phyloP scores from a whole-genome alignment of 2,329 filamentous ascomycete genomes.

The Colletotrichum godetiae region DNA sequence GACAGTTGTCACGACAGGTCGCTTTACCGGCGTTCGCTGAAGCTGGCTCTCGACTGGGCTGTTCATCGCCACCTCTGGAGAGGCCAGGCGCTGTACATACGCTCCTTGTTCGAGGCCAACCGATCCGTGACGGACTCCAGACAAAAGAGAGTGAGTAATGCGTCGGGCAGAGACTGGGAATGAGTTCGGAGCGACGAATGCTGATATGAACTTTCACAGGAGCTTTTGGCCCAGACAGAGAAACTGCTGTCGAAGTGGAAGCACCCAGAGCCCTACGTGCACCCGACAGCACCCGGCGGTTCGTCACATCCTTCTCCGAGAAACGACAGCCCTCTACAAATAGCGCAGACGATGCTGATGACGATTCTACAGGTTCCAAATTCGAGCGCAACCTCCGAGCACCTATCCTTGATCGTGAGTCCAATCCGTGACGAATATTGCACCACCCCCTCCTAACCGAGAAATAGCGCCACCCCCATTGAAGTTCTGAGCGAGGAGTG shows the following conservation, averaged over 20 bases:
- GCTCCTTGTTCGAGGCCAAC: constrained; percentile 95
- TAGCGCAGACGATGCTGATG: background rate
- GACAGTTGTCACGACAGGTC: constrained; percentile 57
- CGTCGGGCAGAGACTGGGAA: too few species aligned
- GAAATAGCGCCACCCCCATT: constrained; percentile 61
- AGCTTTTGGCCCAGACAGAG: constrained; percentile 87
- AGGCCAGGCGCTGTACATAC: constrained; percentile 95
- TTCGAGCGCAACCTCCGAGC: constrained; percentile 92
- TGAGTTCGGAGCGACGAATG: fast-evolving
- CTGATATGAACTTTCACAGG: constrained; percentile 61
- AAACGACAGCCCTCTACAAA: background rate
- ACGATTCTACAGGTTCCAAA: constrained; percentile 78
- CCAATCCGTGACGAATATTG: constrained; percentile 35
- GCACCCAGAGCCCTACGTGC: constrained; percentile 92
- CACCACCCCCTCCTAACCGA: background rate
- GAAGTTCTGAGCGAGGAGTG: constrained; percentile 51
- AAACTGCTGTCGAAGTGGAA: constrained; percentile 93
- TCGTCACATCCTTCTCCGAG: constrained; percentile 43
- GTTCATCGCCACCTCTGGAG: constrained; percentile 95
- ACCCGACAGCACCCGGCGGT: constrained; percentile 95
- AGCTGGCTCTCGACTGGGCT: constrained; percentile 94
- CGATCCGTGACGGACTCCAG: constrained; percentile 84
- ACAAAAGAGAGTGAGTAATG: constrained; percentile 78
- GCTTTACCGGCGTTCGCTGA: constrained; percentile 92
- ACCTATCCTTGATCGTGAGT: constrained; percentile 84